Conservation (phyloP, 768 basidiomycete genomes). For the Cubamyces lactineus region DNA sequence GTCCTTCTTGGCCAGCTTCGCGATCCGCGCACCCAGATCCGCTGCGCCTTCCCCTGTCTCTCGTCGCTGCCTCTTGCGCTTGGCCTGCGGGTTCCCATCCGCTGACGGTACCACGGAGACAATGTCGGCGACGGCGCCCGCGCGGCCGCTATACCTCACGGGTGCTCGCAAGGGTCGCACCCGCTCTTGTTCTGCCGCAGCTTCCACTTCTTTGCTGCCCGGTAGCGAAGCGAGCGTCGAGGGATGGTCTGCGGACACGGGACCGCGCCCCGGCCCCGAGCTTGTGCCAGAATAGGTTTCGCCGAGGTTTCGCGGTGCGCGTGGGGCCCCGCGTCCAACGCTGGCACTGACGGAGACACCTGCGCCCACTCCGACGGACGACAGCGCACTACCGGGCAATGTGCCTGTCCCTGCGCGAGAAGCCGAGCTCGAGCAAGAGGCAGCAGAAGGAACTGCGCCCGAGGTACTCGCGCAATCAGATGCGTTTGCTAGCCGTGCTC, state of each 20-base stretch:
- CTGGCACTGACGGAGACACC: neutral
- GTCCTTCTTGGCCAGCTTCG: slow-evolving; percentile 50
- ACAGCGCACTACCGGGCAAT: too few relatives aligned
- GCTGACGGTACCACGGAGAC: neutral
- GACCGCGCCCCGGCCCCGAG: slow-evolving; percentile 6
- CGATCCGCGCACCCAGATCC: slow-evolving; percentile 35
- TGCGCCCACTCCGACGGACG: neutral
- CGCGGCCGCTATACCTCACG: slow-evolving; percentile 5
- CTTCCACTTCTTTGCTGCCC: too few relatives aligned
- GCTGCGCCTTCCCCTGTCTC: neutral
- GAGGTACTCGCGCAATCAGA: slow-evolving; percentile 7
- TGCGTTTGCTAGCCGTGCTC: neutral
- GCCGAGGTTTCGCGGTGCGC: slow-evolving; percentile 20
- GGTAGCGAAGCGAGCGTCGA: neutral
- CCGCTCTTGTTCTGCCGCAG: too few relatives aligned
- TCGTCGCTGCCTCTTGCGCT: neutral
- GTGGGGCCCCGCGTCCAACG: slow-evolving; percentile 6
- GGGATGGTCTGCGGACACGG: neutral
- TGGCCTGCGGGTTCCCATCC: slow-evolving; percentile 7
- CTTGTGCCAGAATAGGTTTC: slow-evolving; percentile 5
- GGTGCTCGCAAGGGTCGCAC: neutral
- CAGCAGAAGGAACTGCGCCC: neutral
- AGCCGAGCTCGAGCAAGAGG: neutral
- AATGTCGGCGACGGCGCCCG: slow-evolving; percentile 7
- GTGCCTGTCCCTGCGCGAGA: slow-evolving; percentile 4